Evolutionary conservation across 257 asterid species (phyloP).

Genomic region (Nicotiana tomentosiformis): DNA sequence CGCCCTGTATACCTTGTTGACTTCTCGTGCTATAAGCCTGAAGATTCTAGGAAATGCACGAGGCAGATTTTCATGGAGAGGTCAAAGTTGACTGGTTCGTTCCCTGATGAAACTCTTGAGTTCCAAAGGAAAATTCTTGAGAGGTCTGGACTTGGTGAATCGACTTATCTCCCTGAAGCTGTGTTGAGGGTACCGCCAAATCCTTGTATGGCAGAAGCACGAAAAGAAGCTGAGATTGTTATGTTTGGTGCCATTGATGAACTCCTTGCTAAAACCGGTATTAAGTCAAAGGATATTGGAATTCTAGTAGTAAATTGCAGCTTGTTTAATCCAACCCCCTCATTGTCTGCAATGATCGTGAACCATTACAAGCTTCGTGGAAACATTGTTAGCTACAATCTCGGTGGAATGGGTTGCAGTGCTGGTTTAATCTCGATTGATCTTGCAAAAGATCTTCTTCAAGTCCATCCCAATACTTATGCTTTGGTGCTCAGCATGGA

Average conservation of each 20-base stretch:
- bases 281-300: slow-evolving; percentile 33
- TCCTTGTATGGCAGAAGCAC: slow-evolving; percentile 28
- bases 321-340: slow-evolving; percentile 33
- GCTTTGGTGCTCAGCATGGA: slow-evolving; percentile 36
- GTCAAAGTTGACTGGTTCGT: slow-evolving; percentile 13
- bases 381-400: slow-evolving; percentile 29
- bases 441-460: slow-evolving; percentile 34
- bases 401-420: slow-evolving; percentile 43
- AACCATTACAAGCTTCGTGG: slow-evolving; percentile 38
- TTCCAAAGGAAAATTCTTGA: slow-evolving; percentile 28
- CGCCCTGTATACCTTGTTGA: slow-evolving; percentile 24
- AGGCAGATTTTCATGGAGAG: slow-evolving; percentile 26
- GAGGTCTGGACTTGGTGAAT: slow-evolving; percentile 28
- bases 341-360: slow-evolving; percentile 32
- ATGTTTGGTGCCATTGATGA: slow-evolving; percentile 31
- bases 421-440: slow-evolving; percentile 34
- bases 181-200: slow-evolving; percentile 24
- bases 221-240: slow-evolving; percentile 28
- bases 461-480: slow-evolving; percentile 26
- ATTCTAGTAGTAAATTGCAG: slow-evolving; percentile 35
- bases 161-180: slow-evolving; percentile 27
- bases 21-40: slow-evolving; percentile 31
- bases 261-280: slow-evolving; percentile 20
- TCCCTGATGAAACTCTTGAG: slow-evolving; percentile 21
- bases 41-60: slow-evolving; percentile 18